Evolutionary conservation across 1,284 basidiomycete genomes (phyloP).

Genomic region (Volvariella surrecta): DNA sequence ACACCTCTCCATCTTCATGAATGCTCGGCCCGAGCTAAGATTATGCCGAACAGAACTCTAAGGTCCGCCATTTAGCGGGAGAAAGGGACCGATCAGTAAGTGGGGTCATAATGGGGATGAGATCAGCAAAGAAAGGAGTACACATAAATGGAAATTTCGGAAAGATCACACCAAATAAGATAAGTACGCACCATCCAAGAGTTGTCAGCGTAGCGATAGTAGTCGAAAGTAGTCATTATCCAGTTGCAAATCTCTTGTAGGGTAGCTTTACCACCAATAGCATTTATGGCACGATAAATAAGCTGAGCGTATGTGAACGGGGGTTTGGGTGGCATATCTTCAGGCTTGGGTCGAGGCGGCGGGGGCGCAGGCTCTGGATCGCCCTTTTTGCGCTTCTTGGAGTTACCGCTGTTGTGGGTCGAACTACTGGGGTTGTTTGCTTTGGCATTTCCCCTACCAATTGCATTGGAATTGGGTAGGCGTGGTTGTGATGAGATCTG

Average conservation of each 20-base stretch:
- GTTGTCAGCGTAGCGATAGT: slow-evolving; percentile 78
- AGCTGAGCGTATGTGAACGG: slow-evolving; percentile 71
- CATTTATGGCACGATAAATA: slow-evolving; percentile 73
- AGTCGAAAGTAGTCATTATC: slow-evolving; percentile 84
- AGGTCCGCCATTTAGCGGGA: slow-evolving; percentile 10
- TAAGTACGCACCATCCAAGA: slow-evolving; percentile 77
- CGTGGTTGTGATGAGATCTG: slow-evolving; percentile 16
- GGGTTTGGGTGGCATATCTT: slow-evolving; percentile 74
- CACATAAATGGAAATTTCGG: slow-evolving; percentile 8
- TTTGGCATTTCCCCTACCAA: slow-evolving; percentile 29
- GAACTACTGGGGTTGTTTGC: neutral
- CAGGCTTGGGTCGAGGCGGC: slow-evolving; percentile 47
- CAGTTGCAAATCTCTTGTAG: slow-evolving; percentile 89
- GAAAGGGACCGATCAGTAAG: neutral
- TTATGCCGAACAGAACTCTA: slow-evolving; percentile 92
- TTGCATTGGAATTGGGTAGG: slow-evolving; percentile 54
- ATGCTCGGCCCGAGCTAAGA: slow-evolving; percentile 81
- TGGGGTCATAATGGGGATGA: neutral
- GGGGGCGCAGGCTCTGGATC: slow-evolving; percentile 31
- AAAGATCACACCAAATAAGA: slow-evolving; percentile 2
- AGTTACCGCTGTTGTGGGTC: slow-evolving; percentile 24
- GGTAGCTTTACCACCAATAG: slow-evolving; percentile 77
- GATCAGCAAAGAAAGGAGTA: slow-evolving; percentile 1
- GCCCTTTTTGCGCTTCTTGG: slow-evolving; percentile 70
- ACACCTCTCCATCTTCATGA: slow-evolving; percentile 78